Evolutionary conservation across 1,139 yeast genomes (phyloP).

Genomic region (Saccharomyces hybrid): DNA sequence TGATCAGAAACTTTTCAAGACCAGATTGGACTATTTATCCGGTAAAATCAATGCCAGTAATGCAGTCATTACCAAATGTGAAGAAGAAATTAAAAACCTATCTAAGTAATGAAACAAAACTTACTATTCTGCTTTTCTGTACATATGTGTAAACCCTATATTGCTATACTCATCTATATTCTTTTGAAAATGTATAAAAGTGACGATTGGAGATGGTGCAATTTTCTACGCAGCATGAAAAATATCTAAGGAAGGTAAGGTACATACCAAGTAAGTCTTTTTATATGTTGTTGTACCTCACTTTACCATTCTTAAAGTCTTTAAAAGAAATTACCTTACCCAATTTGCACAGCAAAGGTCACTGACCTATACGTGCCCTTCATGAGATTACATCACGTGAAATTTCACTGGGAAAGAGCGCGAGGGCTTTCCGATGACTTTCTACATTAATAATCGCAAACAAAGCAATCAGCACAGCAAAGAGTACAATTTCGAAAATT

Average conservation of each 20-base stretch:
- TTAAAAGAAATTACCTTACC: background rate
- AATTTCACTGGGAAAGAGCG: background rate
- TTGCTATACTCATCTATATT: background rate
- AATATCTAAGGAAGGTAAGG: background rate
- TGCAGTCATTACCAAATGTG: slow-evolving; percentile 41
- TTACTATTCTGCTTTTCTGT: background rate
- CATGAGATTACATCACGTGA: background rate
- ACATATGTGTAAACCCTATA: background rate
- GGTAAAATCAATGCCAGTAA: slow-evolving; percentile 56
- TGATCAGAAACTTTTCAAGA: slow-evolving; percentile 45
- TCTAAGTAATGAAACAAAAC: slow-evolving; percentile 9
- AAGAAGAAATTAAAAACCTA: slow-evolving; percentile 32
- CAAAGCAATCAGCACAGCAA: background rate
- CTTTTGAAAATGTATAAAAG: background rate
- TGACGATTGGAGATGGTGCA: background rate
- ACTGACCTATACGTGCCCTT: background rate
- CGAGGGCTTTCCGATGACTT: background rate
- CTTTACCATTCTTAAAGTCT: background rate
- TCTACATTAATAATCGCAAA: background rate
- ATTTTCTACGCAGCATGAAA: no score
- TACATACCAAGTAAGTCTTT: background rate
- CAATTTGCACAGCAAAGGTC: background rate
- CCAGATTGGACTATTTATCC: slow-evolving; percentile 58
- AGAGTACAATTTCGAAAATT: background rate
- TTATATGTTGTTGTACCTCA: background rate